These are phyloP conservation scores for Phialophora chinensis DNA, from an alignment of 2,329 filamentous ascomycete species.

Conservation along the genomic window DNA sequence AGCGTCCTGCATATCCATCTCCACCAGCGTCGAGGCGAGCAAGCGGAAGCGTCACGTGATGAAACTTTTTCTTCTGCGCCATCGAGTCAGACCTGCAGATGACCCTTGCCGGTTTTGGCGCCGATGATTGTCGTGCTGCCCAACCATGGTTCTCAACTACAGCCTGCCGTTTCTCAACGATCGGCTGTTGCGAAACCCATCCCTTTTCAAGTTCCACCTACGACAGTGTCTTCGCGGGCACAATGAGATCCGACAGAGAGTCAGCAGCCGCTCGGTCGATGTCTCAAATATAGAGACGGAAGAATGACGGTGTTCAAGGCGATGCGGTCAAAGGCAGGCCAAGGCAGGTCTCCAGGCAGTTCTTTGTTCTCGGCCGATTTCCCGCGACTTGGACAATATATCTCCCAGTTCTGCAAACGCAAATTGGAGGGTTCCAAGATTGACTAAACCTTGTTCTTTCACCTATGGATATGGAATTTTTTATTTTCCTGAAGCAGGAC, in stretches of 20 bases:
- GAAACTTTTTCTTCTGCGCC: background rate
- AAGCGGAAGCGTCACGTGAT: conserved; percentile 16
- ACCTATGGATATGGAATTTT: background rate
- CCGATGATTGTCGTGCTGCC: background rate
- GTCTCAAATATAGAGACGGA: conserved; percentile 8
- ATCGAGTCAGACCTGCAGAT: conserved; percentile 8
- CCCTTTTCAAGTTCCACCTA: background rate
- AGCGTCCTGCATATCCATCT: background rate
- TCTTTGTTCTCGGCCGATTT: conserved; percentile 15
- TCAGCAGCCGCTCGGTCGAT: background rate
- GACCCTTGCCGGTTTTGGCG: conserved; percentile 14
- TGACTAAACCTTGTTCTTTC: background rate
- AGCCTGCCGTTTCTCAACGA: background rate
- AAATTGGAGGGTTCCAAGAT: background rate
- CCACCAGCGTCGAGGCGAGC: background rate
- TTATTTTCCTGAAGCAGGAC: background rate
- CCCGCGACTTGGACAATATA: background rate
- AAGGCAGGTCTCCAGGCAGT: conserved; percentile 17
- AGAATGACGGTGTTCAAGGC: conserved; percentile 16
- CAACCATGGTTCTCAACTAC: conserved; percentile 10
- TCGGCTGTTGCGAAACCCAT: background rate
- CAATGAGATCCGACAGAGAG: conserved; percentile 4
- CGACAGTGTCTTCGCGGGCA: background rate
- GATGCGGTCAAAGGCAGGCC: conserved; percentile 3
- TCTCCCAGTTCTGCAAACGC: background rate